Conservation (phyloP, 192 early-diverging fungal species). For the Coemansia sp. region DNA sequence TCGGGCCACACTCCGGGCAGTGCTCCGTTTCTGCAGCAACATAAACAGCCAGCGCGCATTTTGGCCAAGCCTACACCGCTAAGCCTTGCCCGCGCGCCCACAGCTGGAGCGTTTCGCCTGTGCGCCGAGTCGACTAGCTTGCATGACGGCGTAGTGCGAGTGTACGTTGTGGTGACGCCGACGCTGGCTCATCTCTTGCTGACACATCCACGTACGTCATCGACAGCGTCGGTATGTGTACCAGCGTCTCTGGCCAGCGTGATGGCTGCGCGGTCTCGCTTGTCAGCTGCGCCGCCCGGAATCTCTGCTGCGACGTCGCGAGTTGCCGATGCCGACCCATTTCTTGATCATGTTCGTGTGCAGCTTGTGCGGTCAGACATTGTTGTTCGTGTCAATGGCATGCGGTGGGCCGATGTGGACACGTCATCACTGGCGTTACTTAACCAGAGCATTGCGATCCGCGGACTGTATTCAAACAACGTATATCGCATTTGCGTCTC, state of each 20-base stretch:
- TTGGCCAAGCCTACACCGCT: slow-evolving; percentile 41
- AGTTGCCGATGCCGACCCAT: slow-evolving; percentile 28
- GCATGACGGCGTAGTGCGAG: slow-evolving; percentile 8
- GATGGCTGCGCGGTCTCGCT: slow-evolving; percentile 7
- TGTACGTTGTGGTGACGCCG: slow-evolving; percentile 40
- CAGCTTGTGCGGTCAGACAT: slow-evolving; percentile 32
- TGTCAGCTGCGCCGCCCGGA: neutral
- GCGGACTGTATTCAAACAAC: slow-evolving; percentile 15
- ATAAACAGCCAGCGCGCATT: slow-evolving; percentile 28
- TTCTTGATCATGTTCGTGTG: slow-evolving; percentile 33
- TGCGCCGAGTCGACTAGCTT: slow-evolving; percentile 13
- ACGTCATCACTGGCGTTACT: slow-evolving; percentile 8
- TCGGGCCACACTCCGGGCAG: slow-evolving; percentile 14
- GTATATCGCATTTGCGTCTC: slow-evolving; percentile 20
- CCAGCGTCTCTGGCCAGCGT: slow-evolving; percentile 29
- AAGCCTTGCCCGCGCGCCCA: slow-evolving; percentile 16
- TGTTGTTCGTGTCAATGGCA: slow-evolving; percentile 45
- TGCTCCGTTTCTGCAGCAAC: slow-evolving; percentile 19
- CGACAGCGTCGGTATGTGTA: slow-evolving; percentile 34
- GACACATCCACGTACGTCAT: slow-evolving; percentile 20
- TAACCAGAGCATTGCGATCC: slow-evolving; percentile 23
- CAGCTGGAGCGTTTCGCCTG: slow-evolving; percentile 25
- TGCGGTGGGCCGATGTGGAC: slow-evolving; percentile 26
- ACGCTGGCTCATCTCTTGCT: slow-evolving; percentile 35
- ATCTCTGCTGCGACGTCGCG: slow-evolving; percentile 1